Conservation (phyloP, 2,329 filamentous ascomycete genomes). For the Nigrospora osmanthi region DNA sequence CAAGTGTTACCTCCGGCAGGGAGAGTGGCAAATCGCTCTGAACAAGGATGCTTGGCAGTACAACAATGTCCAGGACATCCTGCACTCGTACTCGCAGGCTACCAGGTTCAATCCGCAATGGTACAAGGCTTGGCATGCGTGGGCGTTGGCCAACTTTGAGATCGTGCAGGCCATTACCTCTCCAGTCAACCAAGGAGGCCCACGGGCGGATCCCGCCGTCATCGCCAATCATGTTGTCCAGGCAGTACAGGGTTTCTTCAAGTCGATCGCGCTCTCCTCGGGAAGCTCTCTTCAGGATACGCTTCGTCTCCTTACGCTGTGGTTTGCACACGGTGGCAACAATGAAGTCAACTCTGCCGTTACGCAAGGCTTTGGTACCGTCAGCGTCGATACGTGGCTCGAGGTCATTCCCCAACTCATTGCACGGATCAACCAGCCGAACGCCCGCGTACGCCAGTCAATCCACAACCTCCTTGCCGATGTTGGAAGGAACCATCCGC, state of each 20-base stretch:
- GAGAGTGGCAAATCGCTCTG: conserved; percentile 86
- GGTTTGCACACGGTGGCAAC: conserved; percentile 90
- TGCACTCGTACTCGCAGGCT: conserved; percentile 84
- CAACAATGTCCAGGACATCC: conserved; percentile 77
- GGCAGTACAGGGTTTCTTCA: conserved; percentile 93
- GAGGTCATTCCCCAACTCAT: conserved; percentile 97
- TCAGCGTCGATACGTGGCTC: conserved; percentile 97
- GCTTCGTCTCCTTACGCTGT: conserved; percentile 81
- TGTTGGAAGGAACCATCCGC: conserved; percentile 88
- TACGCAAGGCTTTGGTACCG: conserved; percentile 80
- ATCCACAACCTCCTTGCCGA: conserved; percentile 90
- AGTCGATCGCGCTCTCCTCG: conserved; percentile 85
- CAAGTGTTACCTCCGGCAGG: conserved; percentile 92
- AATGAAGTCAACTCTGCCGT: conserved; percentile 83
- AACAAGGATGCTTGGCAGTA: conserved; percentile 86
- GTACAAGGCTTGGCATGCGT: conserved; percentile 99
- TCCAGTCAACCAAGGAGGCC: conserved; percentile 40
- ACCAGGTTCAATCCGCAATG: conserved; percentile 91
- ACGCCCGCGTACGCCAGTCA: conserved; percentile 76
- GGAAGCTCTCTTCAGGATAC: conserved; percentile 95
- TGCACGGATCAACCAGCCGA: conserved; percentile 93
- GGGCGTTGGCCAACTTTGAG: conserved; percentile 97
- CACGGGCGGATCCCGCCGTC: conserved; percentile 51
- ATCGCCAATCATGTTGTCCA: conserved; percentile 87
- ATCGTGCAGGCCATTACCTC: conserved; percentile 79